A percentile compares a stretch with the other conserved stretches of the same genome.
Evolutionary conservation across 306 rosid genomes (phyloP).

Genomic region (Quercus dentata): DNA sequence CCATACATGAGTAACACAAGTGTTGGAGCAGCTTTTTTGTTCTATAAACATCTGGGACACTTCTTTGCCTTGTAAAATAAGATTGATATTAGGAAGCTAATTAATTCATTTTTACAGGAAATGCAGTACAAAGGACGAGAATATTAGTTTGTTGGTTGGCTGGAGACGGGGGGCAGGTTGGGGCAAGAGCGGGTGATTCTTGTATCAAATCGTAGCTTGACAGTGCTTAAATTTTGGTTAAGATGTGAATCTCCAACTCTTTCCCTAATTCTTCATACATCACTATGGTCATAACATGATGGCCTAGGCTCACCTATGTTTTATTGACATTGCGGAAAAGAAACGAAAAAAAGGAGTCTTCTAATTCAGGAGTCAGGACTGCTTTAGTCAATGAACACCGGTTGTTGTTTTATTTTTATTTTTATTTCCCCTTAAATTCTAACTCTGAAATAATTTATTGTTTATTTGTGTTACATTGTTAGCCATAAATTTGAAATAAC

Average conservation of each 20-base stretch:
- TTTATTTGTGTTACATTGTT: background rate
- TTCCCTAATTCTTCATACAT: background rate
- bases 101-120: constrained; percentile 48
- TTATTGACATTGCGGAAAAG: background rate
- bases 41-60: background rate
- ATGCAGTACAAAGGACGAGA: constrained; percentile 79
- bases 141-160: constrained; percentile 42
- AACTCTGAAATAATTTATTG: background rate
- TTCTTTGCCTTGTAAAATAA: background rate
- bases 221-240: background rate
- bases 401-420: background rate
- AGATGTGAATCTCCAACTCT: background rate
- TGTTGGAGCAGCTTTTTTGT: background rate
- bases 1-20: background rate
- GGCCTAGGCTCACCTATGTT: background rate
- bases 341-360: background rate
- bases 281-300: background rate
- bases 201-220: constrained; percentile 7
- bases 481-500: background rate
- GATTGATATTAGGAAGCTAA: background rate
- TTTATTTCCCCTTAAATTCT: background rate
- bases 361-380: background rate
- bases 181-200: constrained; percentile 24
- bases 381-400: background rate
- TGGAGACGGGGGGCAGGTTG: constrained; percentile 9